A percentile compares a stretch with the other conserved stretches of the same genome.
These are phyloP conservation scores for Gloeopeniophorella convolvens DNA, from an alignment of 768 basidiomycete genomes.

Conservation along the genomic window DNA sequence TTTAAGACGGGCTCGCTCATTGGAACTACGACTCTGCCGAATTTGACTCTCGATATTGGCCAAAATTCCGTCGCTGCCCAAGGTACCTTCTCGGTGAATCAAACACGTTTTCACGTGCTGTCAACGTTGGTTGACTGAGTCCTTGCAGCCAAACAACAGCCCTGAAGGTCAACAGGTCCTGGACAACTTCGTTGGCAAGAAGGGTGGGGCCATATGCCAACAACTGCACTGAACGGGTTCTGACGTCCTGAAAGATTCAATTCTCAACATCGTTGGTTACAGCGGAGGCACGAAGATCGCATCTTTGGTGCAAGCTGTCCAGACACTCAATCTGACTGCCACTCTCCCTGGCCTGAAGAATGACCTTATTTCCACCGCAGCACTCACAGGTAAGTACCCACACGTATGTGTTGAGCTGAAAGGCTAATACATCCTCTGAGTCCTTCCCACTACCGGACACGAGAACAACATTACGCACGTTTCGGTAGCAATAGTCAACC, in stretches of 20 bases:
- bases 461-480: constrained; percentile 60
- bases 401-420: no score
- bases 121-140: constrained; percentile 9
- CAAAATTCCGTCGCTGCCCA: constrained; percentile 49
- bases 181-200: constrained; percentile 59
- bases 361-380: constrained; percentile 48
- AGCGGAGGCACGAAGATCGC: constrained; percentile 50
- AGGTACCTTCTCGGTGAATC: constrained; percentile 40
- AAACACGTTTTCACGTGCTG: background rate
- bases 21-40: constrained; percentile 57
- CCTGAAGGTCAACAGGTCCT: constrained; percentile 57
- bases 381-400: constrained; percentile 40
- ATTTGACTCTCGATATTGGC: constrained; percentile 51
- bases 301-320: constrained; percentile 55
- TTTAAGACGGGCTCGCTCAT: constrained; percentile 43
- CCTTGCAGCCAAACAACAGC: constrained; percentile 48
- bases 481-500: constrained; percentile 55
- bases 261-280: constrained; percentile 51
- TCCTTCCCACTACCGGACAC: constrained; percentile 57
- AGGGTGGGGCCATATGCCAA: constrained; percentile 32
- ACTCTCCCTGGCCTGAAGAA: constrained; percentile 56
- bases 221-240: background rate
- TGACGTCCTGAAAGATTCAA: constrained; percentile 37
- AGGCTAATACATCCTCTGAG: no score
- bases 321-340: constrained; percentile 48